Evolutionary conservation across 805 yeast genomes (phyloP), one percentile per base, ranked within the genome.

Genomic region (Wickerhamomyces ciferrii): DNA sequence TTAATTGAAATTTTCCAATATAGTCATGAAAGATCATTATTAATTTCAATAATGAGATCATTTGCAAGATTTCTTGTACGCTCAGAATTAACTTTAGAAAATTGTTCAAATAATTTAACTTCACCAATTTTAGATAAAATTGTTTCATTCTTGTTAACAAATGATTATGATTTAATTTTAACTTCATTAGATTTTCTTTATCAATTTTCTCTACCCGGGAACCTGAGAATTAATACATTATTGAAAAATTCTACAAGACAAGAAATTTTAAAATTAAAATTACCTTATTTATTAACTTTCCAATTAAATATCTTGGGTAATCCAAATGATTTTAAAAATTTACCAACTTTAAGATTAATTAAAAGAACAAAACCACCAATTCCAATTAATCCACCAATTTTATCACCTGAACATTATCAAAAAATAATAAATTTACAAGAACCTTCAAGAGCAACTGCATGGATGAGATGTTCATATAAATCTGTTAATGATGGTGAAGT

Each of bases 381-480:
- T 0, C 96, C 96, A 2, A 69, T 73, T 1, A 69, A 72, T 5
- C 81, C 90, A 5, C 91, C 96, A 3, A 67, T 62, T 21, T 67
- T 88, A 31, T 73, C 84, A 3, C 67, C 67, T 2, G 73, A 72
- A 4, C 70, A 89, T 34, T 75, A 79, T 51, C 67, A 72, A n/a
- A 77, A 83, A 39, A 74, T 94, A 34, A 70, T 84, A 41, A 68
- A 71, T 25, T 67, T 90, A 45, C 76, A 81, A 13, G 99, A 94
- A 66, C 98, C 98, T 2, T 75, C 81, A 48, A 75, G 99, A 51
- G 96, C 98, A 0, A 87, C 96, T 5, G 77, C 89, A 27, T 94
- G 98, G 98, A 83, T 94, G 73, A 79, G 96, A 55, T 83, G 96
- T 54, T 84, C 92, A 53, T 94, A 90, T 67, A 90, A 83, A 55